Base-by-base conservation (phyloP, 2,329 filamentous ascomycete genomes). In the Exophiala oligosperma region DNA sequence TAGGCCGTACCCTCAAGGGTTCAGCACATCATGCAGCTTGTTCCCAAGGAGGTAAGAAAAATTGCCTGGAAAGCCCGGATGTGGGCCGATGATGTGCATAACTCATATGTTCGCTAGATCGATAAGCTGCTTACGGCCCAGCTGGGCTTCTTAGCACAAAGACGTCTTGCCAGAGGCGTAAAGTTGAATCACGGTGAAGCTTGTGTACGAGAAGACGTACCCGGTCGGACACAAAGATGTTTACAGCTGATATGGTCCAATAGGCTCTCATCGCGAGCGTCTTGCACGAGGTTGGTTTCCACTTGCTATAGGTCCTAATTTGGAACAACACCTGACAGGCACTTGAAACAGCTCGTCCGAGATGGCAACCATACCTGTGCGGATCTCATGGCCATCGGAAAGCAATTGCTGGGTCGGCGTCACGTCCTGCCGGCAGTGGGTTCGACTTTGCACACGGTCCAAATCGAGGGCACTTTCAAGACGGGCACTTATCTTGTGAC, bases 61-160 rank as follows among this genome's bases (percentile, higher is more conserved):
- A 29, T 14, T 48, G 8, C 46, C n/a, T 46, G 3, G 43, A 46
- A 21, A 21, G n/a, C 2, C 12, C 4, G 40, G 40, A 48, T 4
- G n/a, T 17, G 9, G 28, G n/a, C 43, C 17, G 17, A 9, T 5
- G 17, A 44, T 35, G 14, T 59, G 2, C 24, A 5, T 26, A 28
- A 23, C 40, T 43, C 14, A 43, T 17, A 5, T 38, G 52, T 48
- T 49, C 49, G 21, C 58, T 49, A 97, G 93, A 83, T 97, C 71
- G 93, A 97, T 81, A 97, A 97, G 85, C 90, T 97, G 76, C 84
- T 89, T 73, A 93, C 96, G 72, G 90, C 92, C 54, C 91, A 97
- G 76, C 80, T 96, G 61, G 93, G 93, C 67, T 83, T 89, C 66
- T 83, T 97, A 49, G 93, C 93, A 54, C 93, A 97, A 79, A 84